phyloP scores from a whole-genome alignment of 441 rosid species.

The Gossypium lobatum region DNA sequence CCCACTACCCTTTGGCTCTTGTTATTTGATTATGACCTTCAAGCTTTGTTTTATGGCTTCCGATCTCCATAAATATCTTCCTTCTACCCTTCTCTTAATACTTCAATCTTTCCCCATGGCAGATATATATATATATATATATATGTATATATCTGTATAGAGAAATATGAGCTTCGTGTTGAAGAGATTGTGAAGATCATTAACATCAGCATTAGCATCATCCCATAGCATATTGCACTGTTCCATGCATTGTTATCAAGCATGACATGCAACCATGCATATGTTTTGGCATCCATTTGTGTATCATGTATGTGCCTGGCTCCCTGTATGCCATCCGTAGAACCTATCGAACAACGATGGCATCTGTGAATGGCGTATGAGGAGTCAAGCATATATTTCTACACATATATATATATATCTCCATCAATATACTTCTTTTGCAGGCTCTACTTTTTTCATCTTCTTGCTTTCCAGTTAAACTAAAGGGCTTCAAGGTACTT shows the following conservation, averaged over 20 bases:
- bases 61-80: conserved; percentile 18
- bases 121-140: too few relatives aligned
- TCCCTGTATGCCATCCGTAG: conserved; percentile 90
- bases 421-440: background rate
- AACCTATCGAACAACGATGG: conserved; percentile 51
- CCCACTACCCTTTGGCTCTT: background rate
- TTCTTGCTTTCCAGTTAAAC: background rate
- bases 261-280: background rate
- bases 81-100: conserved; percentile 5
- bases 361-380: conserved; percentile 84
- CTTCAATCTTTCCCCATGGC: background rate
- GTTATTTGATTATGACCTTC: conserved; percentile 21
- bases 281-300: conserved; percentile 4
- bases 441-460: conserved; percentile 1
- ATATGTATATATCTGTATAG: too few relatives aligned
- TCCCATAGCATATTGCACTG: background rate
- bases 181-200: background rate
- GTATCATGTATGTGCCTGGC: conserved; percentile 55
- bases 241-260: background rate
- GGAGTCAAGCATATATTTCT: conserved; percentile 73
- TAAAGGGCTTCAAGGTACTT: conserved; percentile 21
- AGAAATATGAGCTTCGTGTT: too few relatives aligned
- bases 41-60: conserved; percentile 11
- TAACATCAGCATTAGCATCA: background rate
- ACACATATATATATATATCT: background rate